Evolutionary conservation across 2,329 filamentous ascomycete species (phyloP), one percentile per base, ranked within the genome.

Genomic region (Corniculantispora saksenae): DNA sequence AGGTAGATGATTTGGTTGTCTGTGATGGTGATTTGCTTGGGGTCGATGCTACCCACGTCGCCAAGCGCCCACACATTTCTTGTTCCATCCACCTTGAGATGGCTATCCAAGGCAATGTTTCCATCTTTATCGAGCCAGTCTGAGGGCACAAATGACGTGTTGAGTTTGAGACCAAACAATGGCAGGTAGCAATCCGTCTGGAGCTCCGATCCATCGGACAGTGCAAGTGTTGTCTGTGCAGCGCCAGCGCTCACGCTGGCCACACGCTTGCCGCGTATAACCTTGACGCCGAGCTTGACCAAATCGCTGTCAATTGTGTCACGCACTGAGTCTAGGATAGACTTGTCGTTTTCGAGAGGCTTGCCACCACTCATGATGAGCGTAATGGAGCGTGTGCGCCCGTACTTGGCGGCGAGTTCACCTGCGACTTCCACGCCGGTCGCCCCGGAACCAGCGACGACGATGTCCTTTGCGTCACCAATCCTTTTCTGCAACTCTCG

Each of bases 1-100:
- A 79, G 60, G 60, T 73, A 69, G 17, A 75, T 71, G 57, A 77
- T 74, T 59, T 78, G 76, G 45, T 68, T 70, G 57, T 76, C 75
- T 1, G 72, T 72, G 2, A 74, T 67, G 1, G 74, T 71, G n/a
- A 76, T 69, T 45, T 76, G 78, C 63, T 81, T 80, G 9, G 73
- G 68, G 57, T 81, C 76, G 3, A 79, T 72, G 66, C 78, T 74
- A 3, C 79, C 79, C 0, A 77, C 75, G 60, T 83, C 81, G 12
- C 81, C 80, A 2, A 80, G 66, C 1, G 77, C 76, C 73, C 80
- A 83, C 4, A 82, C 70, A 62, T 82, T 81, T 4, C 69, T 58
- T 40, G 75, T 70, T 0, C 72, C 73, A 0, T 64, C 61, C 0
- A 74, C 73, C n/a, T 73, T 74, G 65, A 82, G 69, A 45, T 70